These are phyloP conservation scores for Blakeslea trispora DNA, from an alignment of 371 early-diverging fungal species.

Conservation along the genomic window DNA sequence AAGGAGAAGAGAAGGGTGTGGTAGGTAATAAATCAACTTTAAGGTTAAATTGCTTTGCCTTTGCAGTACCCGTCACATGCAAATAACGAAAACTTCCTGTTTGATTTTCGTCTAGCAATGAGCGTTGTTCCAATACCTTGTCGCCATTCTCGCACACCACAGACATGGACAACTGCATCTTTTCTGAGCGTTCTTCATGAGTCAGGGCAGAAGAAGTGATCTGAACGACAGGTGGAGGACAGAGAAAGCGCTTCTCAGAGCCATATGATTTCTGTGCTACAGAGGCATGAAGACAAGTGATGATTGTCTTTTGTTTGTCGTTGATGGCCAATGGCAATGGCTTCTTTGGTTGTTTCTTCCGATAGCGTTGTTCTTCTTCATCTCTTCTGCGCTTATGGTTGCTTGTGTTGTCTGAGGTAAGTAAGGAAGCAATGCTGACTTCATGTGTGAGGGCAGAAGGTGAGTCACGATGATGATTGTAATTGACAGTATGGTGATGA, in stretches of 20 bases:
- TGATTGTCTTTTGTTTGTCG: constrained; percentile 40
- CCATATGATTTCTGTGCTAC: constrained; percentile 90
- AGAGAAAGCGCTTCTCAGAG: constrained; percentile 83
- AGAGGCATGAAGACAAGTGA: constrained; percentile 66
- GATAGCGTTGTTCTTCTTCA: constrained; percentile 5
- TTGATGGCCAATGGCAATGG: neutral
- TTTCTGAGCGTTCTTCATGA: constrained; percentile 18
- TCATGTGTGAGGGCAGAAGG: constrained; percentile 18
- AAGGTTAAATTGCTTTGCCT: constrained; percentile 75
- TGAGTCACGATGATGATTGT: constrained; percentile 16
- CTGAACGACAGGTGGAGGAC: constrained; percentile 78
- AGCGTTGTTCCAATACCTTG: constrained; percentile 53
- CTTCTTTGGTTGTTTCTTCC: constrained; percentile 3
- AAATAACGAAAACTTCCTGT: constrained; percentile 67
- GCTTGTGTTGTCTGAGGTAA: constrained; percentile 19
- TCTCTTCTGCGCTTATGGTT: constrained; percentile 20
- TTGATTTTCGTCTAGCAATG: constrained; percentile 55
- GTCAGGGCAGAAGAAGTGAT: constrained; percentile 15
- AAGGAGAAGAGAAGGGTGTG: neutral
- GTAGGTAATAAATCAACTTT: constrained; percentile 56
- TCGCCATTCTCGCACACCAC: constrained; percentile 60
- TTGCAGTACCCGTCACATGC: constrained; percentile 76
- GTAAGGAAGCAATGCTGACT: constrained; percentile 20
- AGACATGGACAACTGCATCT: constrained; percentile 64
- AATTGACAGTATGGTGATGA: neutral